Evolutionary conservation across 257 asterid genomes (phyloP).

Genomic region (Coffea eugenioides): DNA sequence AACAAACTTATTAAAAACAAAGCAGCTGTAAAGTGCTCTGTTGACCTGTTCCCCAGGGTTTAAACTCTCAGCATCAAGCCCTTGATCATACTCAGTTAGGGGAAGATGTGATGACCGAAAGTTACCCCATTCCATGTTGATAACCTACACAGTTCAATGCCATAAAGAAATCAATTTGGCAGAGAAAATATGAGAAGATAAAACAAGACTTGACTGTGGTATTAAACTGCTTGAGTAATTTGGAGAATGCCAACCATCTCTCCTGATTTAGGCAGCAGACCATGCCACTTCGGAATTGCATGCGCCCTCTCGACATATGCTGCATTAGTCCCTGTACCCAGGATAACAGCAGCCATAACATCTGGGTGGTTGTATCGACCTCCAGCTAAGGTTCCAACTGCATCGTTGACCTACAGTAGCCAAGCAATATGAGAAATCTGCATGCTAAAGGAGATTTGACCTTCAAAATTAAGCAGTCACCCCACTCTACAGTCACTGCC

Average conservation of each 20-base stretch:
- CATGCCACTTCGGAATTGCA: conserved; percentile 86
- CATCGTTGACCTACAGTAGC: conserved; percentile 73
- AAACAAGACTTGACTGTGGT: background rate
- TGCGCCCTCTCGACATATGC: conserved; percentile 83
- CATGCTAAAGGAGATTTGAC: conserved; percentile 1
- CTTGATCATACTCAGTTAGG: conserved; percentile 68
- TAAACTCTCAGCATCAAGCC: conserved; percentile 75
- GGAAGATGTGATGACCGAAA: conserved; percentile 87
- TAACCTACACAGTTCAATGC: conserved; percentile 47
- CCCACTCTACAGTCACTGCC: background rate
- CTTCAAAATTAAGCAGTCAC: background rate
- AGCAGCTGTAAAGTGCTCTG: background rate
- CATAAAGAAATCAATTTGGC: background rate
- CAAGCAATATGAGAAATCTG: conserved; percentile 4
- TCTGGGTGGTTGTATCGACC: conserved; percentile 65
- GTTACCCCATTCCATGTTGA: conserved; percentile 99
- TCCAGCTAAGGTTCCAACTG: conserved; percentile 91
- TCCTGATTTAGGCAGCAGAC: conserved; percentile 64
- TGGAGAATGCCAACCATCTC: conserved; percentile 59
- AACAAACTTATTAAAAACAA: conserved; percentile 1
- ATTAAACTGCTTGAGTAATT: conserved; percentile 2
- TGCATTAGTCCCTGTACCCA: conserved; percentile 98
- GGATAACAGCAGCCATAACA: conserved; percentile 82
- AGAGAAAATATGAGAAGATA: background rate
- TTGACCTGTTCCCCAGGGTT: conserved; percentile 94